Evolutionary conservation across 495 filamentous ascomycete genomes (phyloP), one percentile per base, ranked within the genome.

Genomic region (Ramalina intermedia): DNA sequence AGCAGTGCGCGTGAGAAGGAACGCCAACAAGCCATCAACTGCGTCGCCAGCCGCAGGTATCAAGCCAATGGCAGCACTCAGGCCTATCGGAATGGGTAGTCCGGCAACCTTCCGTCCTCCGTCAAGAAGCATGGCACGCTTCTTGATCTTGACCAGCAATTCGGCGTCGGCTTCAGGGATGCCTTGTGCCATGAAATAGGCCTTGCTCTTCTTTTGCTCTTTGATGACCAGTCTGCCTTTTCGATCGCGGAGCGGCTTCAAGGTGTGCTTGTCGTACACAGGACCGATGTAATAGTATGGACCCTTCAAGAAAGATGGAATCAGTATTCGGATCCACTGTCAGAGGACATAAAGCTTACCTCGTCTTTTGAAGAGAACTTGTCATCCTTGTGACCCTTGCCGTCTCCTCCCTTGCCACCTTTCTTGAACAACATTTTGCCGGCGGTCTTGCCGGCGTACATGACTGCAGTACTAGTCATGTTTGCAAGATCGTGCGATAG

Each of bases 21-120:
- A 57, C 14, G 85, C 76, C 58, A 89, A 69, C 40, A 82, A 60
- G 24, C 69, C 65, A 57, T 96, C 91, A 13, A 78, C 61, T 16
- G 71, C 72, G 61, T 96, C 93, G 43, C 91, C 91, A 55, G 81
- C 66, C 72, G 74, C 73, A 46, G 91, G 91, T 39, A 96, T 60
- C 35, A 94, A 54, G 6, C 79, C 90, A 55, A 96, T 84, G 45
- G 94, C 71, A 56, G 75, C 79, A 27, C 80, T 75, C 82, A 84
- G 91, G 17, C 90, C 90, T 60, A 96, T 82, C 47, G 78, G 1
- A 49, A 45, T 6, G 6, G 8, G 33, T 44, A 6, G 21, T 76
- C 88, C 62, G 82, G 86, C 14, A 87, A 71, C 45, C 46, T 48
- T 47, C 20, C 26, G 44, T 17, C 70, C 73, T 72, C 81, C 81